A percentile compares a stretch with the other conserved stretches of the same genome.
These are phyloP conservation scores for Saccharomycopsis hybrid DNA, from an alignment of 1,139 yeast genomes.

Conservation along the genomic window DNA sequence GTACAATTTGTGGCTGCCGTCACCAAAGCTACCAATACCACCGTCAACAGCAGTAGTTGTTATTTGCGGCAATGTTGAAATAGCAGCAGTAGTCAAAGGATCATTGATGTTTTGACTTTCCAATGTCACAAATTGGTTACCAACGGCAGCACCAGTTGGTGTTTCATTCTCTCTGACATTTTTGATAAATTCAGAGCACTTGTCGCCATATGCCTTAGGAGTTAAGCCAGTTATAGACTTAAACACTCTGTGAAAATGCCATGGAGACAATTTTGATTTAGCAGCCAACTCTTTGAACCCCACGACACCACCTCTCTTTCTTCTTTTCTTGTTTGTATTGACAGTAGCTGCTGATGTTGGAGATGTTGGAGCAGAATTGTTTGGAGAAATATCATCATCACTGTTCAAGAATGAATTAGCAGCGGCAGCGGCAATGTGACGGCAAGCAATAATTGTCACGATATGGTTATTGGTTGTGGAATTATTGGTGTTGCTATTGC, in stretches of 20 bases:
- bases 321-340: slow-evolving; percentile 34
- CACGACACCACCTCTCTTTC: slow-evolving; percentile 80
- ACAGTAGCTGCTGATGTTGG: slow-evolving; percentile 20
- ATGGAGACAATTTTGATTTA: slow-evolving; percentile 77
- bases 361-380: slow-evolving; percentile 25
- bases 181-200: slow-evolving; percentile 68
- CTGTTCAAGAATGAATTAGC: slow-evolving; percentile 44
- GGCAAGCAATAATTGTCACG: slow-evolving; percentile 48
- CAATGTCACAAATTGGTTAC: background rate
- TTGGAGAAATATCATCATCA: slow-evolving; percentile 19
- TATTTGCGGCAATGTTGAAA: background rate
- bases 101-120: background rate
- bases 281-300: slow-evolving; percentile 88
- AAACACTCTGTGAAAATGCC: slow-evolving; percentile 91
- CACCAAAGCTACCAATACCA: background rate
- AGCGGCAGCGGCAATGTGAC: slow-evolving; percentile 80
- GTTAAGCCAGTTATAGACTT: slow-evolving; percentile 80
- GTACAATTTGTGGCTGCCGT: background rate
- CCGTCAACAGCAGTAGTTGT: background rate
- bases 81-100: background rate
- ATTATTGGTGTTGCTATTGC: slow-evolving; percentile 25
- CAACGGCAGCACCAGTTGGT: background rate
- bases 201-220: slow-evolving; percentile 84
- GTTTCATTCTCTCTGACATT: background rate
- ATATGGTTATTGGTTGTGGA: slow-evolving; percentile 15